These are phyloP conservation scores for Boletales sp. DNA, from an alignment of 768 basidiomycete genomes.

Conservation along the genomic window DNA sequence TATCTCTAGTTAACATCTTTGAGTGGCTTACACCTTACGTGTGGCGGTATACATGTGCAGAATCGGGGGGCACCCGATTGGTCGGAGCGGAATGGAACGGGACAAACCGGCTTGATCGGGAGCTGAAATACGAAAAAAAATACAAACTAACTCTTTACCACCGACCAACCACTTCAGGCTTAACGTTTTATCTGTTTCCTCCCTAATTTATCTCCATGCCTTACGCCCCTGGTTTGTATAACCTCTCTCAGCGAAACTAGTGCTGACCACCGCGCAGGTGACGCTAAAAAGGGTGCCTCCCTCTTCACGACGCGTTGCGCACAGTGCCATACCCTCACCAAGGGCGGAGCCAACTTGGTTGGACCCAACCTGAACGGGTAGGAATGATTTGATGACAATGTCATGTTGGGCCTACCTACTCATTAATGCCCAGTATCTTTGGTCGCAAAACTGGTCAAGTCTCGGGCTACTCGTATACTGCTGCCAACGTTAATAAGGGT, in stretches of 20 bases:
- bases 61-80: conserved; percentile 18
- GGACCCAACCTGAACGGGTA: conserved; percentile 95
- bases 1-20: too few species aligned
- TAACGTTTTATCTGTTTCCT: background rate
- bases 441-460: conserved; percentile 86
- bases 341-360: conserved; percentile 80
- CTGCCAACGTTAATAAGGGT: conserved; percentile 95
- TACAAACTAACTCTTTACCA: background rate
- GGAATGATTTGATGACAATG: conserved; percentile 22
- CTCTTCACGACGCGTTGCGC: conserved; percentile 97
- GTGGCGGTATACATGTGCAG: too few species aligned
- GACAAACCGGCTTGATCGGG: conserved; percentile 31
- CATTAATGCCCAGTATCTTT: conserved; percentile 52
- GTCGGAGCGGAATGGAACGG: conserved; percentile 13
- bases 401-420: background rate
- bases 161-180: conserved; percentile 8
- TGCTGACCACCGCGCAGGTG: conserved; percentile 50
- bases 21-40: too few species aligned
- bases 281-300: conserved; percentile 83
- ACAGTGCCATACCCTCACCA: conserved; percentile 87
- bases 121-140: conserved; percentile 14
- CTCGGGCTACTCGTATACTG: conserved; percentile 86
- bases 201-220: conserved; percentile 32
- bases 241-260: background rate
- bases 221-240: conserved; percentile 39